Base-by-base conservation (phyloP, 2,329 filamentous ascomycete species). In the Amauroascus niger region DNA sequence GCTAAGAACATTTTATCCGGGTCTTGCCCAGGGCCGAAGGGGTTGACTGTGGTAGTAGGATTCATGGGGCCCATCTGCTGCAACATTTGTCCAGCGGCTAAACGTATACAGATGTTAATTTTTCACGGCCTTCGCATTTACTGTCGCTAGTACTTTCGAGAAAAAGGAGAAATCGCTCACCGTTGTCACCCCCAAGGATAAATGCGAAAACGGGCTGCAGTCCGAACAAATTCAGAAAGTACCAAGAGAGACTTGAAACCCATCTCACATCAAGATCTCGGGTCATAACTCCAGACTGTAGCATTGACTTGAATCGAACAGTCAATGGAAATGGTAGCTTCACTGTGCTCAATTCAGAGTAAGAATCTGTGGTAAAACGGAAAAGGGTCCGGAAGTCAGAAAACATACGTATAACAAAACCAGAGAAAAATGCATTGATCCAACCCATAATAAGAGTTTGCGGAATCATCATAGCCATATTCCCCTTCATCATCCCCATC, bases 401-500 rank as follows among this genome's bases (percentile, higher is more conserved):
- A 41, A 41, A 77, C 82, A 65, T 76, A 95, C 88, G 88, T 58
- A 98, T 96, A 46, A 98, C 93, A 67, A 96, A 98, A 30, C 93
- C 93, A 50, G 88, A 94, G 65, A 98, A 98, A 68, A 97, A 98
- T 0, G 93, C 90, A 74, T 98, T 98, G 69, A 98, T 97, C 93
- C 93, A 98, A 61, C 91, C 93, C 93, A 98, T 98, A 62, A 98
- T 98, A 67, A 98, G 74, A 5, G 90, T 97, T 72, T 98, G 95
- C 47, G 93, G 93, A 55, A 98, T 88, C 76, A 98, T 97, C 93
- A 97, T 98, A 60, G 93, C 91, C 87, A 98, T 95, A 68, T 98
- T 95, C 55, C 90, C 90, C 80, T 98, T 98, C 88, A 98, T 95
- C 88, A 95, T 95, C 62, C 93, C 91, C 93, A 98, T 98, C 93